Conservation (phyloP, 331 rosid species). For the Acacia concinna region DNA sequence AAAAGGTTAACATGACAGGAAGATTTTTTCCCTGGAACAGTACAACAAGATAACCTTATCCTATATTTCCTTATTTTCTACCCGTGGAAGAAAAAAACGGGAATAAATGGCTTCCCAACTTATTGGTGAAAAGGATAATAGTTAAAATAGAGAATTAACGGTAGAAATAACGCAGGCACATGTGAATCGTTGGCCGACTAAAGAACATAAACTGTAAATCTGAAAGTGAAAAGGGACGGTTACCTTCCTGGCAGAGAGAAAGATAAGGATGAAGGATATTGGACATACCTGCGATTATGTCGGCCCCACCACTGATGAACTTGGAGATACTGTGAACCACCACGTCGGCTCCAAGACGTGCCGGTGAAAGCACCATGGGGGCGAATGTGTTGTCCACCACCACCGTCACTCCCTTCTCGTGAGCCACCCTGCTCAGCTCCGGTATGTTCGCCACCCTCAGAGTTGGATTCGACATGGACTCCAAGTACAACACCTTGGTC, state of each 20-base stretch:
- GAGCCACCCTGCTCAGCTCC: conserved; percentile 64
- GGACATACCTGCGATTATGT: conserved; percentile 78
- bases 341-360: conserved; percentile 80
- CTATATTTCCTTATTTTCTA: too few relatives aligned
- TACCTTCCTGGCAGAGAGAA: not conserved
- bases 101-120: not conserved
- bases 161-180: too few relatives aligned
- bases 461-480: conserved; percentile 72
- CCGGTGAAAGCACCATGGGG: conserved; percentile 79
- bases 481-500: conserved; percentile 73
- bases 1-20: not conserved
- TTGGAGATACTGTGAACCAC: conserved; percentile 89
- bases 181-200: not conserved
- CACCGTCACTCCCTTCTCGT: conserved; percentile 67
- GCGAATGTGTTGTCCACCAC: conserved; percentile 90
- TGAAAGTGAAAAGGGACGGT: not conserved
- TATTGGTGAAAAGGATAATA: not conserved
- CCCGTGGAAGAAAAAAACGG: too few relatives aligned
- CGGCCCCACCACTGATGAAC: conserved; percentile 96
- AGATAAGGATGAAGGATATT: not conserved
- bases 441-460: conserved; percentile 67
- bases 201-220: not conserved
- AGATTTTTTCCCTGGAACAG: too few relatives aligned
- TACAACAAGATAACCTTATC: too few relatives aligned
- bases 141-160: not conserved